A percentile compares a stretch with the other conserved stretches of the same genome.
Conservation (phyloP, 169 alveolate species). For the Pseudocohnilembus persalinus region DNA sequence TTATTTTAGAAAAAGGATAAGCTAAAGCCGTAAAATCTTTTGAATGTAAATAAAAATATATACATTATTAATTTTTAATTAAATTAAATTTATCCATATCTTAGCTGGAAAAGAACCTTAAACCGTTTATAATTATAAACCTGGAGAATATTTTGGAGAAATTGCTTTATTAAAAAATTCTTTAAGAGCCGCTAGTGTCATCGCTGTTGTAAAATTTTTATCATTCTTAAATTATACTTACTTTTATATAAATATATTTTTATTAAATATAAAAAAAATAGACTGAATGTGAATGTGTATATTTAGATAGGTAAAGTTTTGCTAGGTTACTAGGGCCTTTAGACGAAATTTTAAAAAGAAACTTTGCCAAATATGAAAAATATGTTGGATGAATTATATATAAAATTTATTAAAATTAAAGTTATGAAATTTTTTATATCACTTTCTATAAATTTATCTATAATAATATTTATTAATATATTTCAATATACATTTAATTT, state of each 20-base stretch:
- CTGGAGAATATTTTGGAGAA: constrained; percentile 88
- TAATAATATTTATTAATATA: too few species aligned
- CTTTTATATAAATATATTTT: neutral
- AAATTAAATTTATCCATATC: neutral
- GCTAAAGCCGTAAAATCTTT: constrained; percentile 92
- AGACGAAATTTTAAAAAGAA: constrained; percentile 77
- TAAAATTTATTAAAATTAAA: too few species aligned
- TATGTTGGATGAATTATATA: constrained; percentile 32
- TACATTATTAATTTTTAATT: neutral
- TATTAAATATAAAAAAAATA: neutral
- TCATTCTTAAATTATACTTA: constrained; percentile 20
- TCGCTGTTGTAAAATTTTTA: constrained; percentile 61
- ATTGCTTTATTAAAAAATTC: constrained; percentile 80
- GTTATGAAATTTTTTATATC: too few species aligned
- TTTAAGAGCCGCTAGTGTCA: constrained; percentile 83
- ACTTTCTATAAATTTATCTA: too few species aligned
- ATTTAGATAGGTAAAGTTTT: constrained; percentile 76
- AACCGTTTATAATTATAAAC: constrained; percentile 65
- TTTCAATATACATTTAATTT: too few species aligned
- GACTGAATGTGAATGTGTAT: constrained; percentile 61
- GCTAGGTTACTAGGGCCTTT: constrained; percentile 84
- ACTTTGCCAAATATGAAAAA: constrained; percentile 74
- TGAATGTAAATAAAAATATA: constrained; percentile 37
- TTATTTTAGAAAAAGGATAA: constrained; percentile 91
- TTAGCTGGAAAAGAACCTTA: constrained; percentile 44